Conservation (phyloP, 257 asterid genomes). For the Cordia subcordata region DNA sequence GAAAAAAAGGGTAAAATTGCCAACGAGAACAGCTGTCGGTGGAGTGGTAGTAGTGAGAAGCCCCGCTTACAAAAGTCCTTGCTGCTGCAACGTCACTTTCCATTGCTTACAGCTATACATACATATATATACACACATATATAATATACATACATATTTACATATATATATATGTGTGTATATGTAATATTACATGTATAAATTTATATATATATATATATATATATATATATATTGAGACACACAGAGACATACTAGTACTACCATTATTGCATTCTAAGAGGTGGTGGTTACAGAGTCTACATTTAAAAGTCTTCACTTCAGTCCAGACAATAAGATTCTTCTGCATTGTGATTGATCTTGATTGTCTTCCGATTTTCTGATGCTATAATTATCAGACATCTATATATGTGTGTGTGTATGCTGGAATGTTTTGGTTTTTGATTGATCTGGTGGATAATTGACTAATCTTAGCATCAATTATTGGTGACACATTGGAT, state of each 20-base stretch:
- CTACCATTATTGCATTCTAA: background rate
- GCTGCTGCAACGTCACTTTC: background rate
- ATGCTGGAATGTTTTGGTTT: constrained; percentile 13
- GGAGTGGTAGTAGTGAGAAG: too few relatives aligned
- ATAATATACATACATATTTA: constrained; percentile 6
- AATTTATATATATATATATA: background rate
- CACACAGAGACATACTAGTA: background rate
- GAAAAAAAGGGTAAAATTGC: too few relatives aligned
- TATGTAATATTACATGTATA: too few relatives aligned
- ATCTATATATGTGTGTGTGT: background rate
- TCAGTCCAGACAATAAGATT: too few relatives aligned
- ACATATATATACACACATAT: background rate
- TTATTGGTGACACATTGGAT: constrained; percentile 15
- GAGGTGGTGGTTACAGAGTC: constrained; percentile 3
- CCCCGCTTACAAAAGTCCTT: too few relatives aligned
- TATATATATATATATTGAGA: constrained; percentile 7
- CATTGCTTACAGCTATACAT: constrained; percentile 38
- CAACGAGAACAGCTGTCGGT: too few relatives aligned
- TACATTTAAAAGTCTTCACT: background rate
- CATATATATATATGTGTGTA: background rate
- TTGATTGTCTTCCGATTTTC: too few relatives aligned
- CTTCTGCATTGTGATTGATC: too few relatives aligned
- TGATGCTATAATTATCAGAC: background rate
- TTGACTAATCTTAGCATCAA: constrained; percentile 8
- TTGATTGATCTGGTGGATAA: constrained; percentile 20